Conservation (phyloP, 2,329 filamentous ascomycete genomes). For the Coniochaeta sp. region DNA sequence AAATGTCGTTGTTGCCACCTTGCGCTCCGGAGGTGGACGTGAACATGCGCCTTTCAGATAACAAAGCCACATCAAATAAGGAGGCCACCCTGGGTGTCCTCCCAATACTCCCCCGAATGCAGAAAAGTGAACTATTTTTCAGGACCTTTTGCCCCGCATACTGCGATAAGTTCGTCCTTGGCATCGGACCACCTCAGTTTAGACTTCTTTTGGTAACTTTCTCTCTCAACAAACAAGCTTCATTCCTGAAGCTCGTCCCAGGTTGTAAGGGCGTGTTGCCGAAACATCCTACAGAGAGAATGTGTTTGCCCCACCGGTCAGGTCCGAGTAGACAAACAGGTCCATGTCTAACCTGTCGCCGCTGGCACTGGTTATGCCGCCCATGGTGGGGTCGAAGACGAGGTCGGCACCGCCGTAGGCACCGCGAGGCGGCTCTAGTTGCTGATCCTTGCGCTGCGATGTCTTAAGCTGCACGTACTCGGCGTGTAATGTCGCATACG, state of each 20-base stretch:
- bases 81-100: background rate
- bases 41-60: background rate
- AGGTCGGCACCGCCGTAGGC: conserved; percentile 8
- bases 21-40: background rate
- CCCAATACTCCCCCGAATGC: background rate
- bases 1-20: background rate
- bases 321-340: conserved; percentile 21
- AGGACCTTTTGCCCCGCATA: background rate
- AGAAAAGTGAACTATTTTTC: background rate
- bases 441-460: conserved; percentile 18
- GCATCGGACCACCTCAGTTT: background rate
- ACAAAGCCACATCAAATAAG: background rate
- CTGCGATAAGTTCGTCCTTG: background rate
- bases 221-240: background rate
- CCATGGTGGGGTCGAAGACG: conserved; percentile 12
- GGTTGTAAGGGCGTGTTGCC: background rate
- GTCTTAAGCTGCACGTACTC: conserved; percentile 33
- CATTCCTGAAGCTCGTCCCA: background rate
- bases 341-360: conserved; percentile 20
- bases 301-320: conserved; percentile 8
- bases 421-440: conserved; percentile 12
- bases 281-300: conserved; percentile 11
- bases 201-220: background rate
- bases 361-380: conserved; percentile 6
- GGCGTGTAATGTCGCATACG: conserved; percentile 42